Base-by-base conservation (phyloP, 352 stramenopile genomes). In the Globisporangium irregulare region DNA sequence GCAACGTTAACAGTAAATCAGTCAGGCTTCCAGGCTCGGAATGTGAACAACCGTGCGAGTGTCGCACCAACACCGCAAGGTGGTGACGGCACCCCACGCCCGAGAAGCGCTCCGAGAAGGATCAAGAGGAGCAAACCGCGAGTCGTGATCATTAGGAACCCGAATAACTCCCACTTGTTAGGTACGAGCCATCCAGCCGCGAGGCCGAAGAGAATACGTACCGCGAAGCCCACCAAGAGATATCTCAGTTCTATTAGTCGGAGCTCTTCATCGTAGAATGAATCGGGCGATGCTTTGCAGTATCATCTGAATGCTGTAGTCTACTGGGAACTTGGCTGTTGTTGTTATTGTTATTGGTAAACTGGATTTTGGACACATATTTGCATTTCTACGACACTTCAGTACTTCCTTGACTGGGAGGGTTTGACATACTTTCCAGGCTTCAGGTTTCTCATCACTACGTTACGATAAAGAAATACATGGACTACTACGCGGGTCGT, bases 81-180 rank as follows among this genome's bases (percentile, higher is more conserved):
- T 43, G 36, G 36, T 10, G 10, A 43, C 36, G 36, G 36, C 10
- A 43, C 10, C 10, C 36, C 10, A 43, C 10, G 36, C 36, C 36
- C 57, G 6, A 32, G 29, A 32, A 32, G 29, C 29, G 29, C 29
- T 32, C 36, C 8, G 22, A 27, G 9, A 8, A 34, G 1, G 25
- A 58, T 41, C 51, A 46, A 46, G 38, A 46, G 38, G 38, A 12
- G 12, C 12, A 29, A 6, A 50, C 22, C 5, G 54, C 57, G 50
- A 59, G 38, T 72, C 53, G 76, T 84, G 27, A 55, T 84, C 6
- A 68, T 84, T 43, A 50, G 81, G 25, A 84, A 79, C 34, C 75
- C 71, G 5, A 71, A 78, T 59, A 67, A 84, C 38, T 68, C 65
- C 12, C 75, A 75, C 9, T 71, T 59, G 43, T 62, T 84, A 7